Percentiles rank a stretch among this genome's conserved stretches.
These are phyloP conservation scores for Yamadazyma atlantica DNA, from an alignment of 1,139 yeast genomes.

Conservation along the genomic window DNA sequence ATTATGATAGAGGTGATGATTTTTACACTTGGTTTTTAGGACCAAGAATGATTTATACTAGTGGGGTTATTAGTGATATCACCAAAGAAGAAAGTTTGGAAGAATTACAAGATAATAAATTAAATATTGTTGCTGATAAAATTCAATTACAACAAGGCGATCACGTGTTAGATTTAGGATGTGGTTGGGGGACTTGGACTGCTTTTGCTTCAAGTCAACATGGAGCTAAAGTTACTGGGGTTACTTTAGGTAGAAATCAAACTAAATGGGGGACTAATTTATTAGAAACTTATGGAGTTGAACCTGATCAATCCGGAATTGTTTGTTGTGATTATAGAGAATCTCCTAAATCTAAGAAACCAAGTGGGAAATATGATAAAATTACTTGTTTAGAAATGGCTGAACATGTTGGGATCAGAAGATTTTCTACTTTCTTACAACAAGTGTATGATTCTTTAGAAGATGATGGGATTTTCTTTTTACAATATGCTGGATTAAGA, in stretches of 20 bases:
- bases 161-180: conserved; percentile 77
- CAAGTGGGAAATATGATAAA: conserved; percentile 72
- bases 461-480: conserved; percentile 84
- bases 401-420: conserved; percentile 93
- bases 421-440: conserved; percentile 68
- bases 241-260: conserved; percentile 87
- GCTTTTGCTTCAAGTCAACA: conserved; percentile 79
- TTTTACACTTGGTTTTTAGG: conserved; percentile 94
- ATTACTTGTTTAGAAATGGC: conserved; percentile 95
- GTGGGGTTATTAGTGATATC: conserved; percentile 79
- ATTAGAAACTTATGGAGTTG: conserved; percentile 66
- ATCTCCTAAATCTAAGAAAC: conserved; percentile 65
- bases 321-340: conserved; percentile 90
- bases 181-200: conserved; percentile 97
- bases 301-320: conserved; percentile 68
- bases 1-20: conserved; percentile 96
- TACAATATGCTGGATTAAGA: conserved; percentile 90
- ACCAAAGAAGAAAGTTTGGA: conserved; percentile 75
- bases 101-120: conserved; percentile 86
- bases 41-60: conserved; percentile 91
- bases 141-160: conserved; percentile 74
- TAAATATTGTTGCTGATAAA: conserved; percentile 85
- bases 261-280: conserved; percentile 85
- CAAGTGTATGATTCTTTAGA: conserved; percentile 87
- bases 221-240: conserved; percentile 87